phyloP scores from a whole-genome alignment of 108 stramenopile genomes.

The Parmales sp. region DNA sequence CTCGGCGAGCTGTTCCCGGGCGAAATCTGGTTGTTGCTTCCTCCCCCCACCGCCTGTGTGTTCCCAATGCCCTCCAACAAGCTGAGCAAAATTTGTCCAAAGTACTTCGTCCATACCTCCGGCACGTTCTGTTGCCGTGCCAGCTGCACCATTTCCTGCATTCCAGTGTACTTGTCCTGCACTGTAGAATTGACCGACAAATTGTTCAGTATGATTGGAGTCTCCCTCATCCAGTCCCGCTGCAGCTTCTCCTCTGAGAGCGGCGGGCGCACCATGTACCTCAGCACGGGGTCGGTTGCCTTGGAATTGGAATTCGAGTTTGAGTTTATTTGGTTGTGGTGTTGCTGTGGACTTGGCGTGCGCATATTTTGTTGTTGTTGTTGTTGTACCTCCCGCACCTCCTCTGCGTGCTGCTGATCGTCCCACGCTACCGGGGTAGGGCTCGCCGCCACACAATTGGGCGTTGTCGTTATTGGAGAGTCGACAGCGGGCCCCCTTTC shows the following conservation, averaged over 20 bases:
- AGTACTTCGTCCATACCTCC: conserved; percentile 15
- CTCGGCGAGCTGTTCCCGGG: neutral
- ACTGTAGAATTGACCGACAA: neutral
- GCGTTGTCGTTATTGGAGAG: no score
- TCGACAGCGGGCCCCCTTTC: no score
- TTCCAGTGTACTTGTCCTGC: conserved; percentile 9
- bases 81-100: conserved; percentile 2
- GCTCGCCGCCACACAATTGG: no score
- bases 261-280: conserved; percentile 11
- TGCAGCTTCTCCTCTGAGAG: conserved; percentile 5
- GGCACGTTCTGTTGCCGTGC: conserved; percentile 9
- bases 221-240: conserved; percentile 10
- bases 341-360: no score
- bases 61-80: conserved; percentile 10
- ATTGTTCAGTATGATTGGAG: neutral
- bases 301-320: neutral
- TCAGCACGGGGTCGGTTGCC: conserved; percentile 1
- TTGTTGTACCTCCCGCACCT: no score
- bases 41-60: neutral
- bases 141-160: conserved; percentile 12
- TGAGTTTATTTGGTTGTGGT: neutral
- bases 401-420: no score
- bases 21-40: neutral
- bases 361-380: no score
- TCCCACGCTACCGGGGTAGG: no score